These are phyloP conservation scores for Nosema muscidifuracis DNA, from an alignment of 371 early-diverging fungal species.

Conservation along the genomic window DNA sequence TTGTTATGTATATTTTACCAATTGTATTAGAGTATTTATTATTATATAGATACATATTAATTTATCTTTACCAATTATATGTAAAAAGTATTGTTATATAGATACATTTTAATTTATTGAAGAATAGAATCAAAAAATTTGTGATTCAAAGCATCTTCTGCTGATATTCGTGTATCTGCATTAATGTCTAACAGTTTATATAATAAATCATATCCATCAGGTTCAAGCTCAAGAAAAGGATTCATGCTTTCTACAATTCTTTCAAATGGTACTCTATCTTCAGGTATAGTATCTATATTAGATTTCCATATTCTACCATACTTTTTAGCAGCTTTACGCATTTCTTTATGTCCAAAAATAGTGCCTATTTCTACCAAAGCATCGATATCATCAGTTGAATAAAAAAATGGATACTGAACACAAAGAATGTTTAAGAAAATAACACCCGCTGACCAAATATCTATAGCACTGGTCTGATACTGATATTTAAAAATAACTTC, in stretches of 20 bases:
- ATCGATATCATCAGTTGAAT: constrained; percentile 75
- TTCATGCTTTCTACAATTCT: constrained; percentile 50
- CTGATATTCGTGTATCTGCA: constrained; percentile 55
- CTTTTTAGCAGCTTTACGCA: constrained; percentile 66
- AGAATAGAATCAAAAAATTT: constrained; percentile 49
- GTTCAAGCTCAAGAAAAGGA: constrained; percentile 21
- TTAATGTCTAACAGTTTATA: constrained; percentile 61
- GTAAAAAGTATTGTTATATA: too few species aligned
- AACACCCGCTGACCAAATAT: constrained; percentile 89
- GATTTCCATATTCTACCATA: constrained; percentile 62
- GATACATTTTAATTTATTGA: too few species aligned
- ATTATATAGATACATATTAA: too few species aligned
- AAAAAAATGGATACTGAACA: constrained; percentile 82
- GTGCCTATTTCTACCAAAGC: constrained; percentile 77
- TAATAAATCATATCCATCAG: constrained; percentile 59
- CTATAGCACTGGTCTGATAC: constrained; percentile 75
- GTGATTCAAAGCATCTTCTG: constrained; percentile 61
- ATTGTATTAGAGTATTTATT: too few species aligned
- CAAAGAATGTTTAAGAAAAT: constrained; percentile 74
- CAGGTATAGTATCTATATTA: constrained; percentile 60
- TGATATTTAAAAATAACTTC: constrained; percentile 80
- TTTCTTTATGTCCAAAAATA: constrained; percentile 73
- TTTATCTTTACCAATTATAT: too few species aligned
- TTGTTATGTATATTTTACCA: too few species aligned
- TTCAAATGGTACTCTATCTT: constrained; percentile 60